A percentile compares a stretch with the other conserved stretches of the same genome.
phyloP scores from a whole-genome alignment of 768 basidiomycete genomes.

The Obba rivulosa region DNA sequence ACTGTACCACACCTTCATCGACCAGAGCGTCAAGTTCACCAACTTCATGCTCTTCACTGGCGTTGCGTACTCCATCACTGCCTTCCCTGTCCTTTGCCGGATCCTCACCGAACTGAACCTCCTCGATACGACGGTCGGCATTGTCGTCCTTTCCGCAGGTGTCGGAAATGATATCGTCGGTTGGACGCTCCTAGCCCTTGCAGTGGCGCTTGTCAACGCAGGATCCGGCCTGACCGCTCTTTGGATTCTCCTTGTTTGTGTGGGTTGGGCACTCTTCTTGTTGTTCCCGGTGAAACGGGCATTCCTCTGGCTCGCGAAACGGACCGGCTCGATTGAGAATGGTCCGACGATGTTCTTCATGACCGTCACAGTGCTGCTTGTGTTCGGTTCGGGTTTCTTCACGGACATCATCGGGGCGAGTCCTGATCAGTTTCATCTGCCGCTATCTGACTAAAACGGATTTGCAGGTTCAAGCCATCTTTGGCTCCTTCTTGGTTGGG shows the following conservation, averaged over 20 bases:
- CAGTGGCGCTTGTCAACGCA: constrained; percentile 89
- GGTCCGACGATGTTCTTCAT: constrained; percentile 88
- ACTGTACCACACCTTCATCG: constrained; percentile 72
- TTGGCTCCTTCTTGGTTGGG: constrained; percentile 84
- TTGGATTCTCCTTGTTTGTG: constrained; percentile 74
- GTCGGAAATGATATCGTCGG: constrained; percentile 76
- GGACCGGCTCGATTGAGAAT: constrained; percentile 75
- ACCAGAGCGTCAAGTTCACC: constrained; percentile 63
- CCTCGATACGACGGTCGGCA: constrained; percentile 86
- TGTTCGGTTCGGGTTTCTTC: constrained; percentile 88
- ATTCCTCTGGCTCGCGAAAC: constrained; percentile 67
- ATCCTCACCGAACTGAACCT: constrained; percentile 90
- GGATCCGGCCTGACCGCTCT: constrained; percentile 78
- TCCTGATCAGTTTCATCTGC: background rate
- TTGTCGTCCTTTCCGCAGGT: constrained; percentile 89
- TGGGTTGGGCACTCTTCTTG: constrained; percentile 78
- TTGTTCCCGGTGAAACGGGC: constrained; percentile 57
- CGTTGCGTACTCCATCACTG: constrained; percentile 86
- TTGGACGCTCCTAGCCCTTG: constrained; percentile 86
- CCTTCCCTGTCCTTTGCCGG: constrained; percentile 81
- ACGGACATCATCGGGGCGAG: constrained; percentile 81
- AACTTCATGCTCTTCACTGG: constrained; percentile 94
- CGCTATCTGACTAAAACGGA: background rate
- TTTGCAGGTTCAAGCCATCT: constrained; percentile 66
- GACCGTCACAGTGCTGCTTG: constrained; percentile 72